Evolutionary conservation across 192 early-diverging fungal species (phyloP), one percentile per base, ranked within the genome.

Genomic region (Umbelopsis ramanniana): DNA sequence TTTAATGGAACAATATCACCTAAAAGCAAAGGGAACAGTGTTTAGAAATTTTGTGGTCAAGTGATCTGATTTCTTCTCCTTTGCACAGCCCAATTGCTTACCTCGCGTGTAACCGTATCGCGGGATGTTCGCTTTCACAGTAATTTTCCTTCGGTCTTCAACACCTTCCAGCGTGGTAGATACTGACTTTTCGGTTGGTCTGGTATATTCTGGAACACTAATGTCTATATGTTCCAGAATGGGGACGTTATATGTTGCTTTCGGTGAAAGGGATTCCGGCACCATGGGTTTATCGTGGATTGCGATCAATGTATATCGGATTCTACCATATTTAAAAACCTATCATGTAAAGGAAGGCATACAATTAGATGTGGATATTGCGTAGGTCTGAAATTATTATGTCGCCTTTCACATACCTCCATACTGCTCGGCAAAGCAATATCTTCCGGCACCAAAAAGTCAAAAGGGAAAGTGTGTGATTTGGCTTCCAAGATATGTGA

Each of bases 201-300:
- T 24, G 26, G 47, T 48, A 24, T 70, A 77, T 15, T 74, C 67
- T 33, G 43, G 35, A n/a, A 29, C 52, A 6, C 60, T 68, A 15
- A 81, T 55, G 63, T 81, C 72, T 60, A 81, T 81, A 40, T 66
- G 54, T 38, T 81, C 79, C 29, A 81, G 48, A 50, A 81, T 72
- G n/a, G 68, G 70, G 19, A 81, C 70, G 22, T 52, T 33, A 38
- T 73, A 79, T 0, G 57, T 60, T 24, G 69, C 54, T 23, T 70
- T 72, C 6, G 78, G 78, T 40, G 53, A 75, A 4, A 79, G 45
- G 2, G 70, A 67, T 40, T 72, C 74, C 33, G 55, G 71, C 0
- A 75, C 29, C 68, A 70, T 71, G 0, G 67, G 68, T 19, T 72
- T 67, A 35, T 74, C 74, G 26, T 74, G 72, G 2, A 80, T 47